Percentiles rank a stretch among this genome's conserved stretches.
Evolutionary conservation across 352 stramenopile genomes (phyloP).

Genomic region (Globisporangium rhizosaccharum): DNA sequence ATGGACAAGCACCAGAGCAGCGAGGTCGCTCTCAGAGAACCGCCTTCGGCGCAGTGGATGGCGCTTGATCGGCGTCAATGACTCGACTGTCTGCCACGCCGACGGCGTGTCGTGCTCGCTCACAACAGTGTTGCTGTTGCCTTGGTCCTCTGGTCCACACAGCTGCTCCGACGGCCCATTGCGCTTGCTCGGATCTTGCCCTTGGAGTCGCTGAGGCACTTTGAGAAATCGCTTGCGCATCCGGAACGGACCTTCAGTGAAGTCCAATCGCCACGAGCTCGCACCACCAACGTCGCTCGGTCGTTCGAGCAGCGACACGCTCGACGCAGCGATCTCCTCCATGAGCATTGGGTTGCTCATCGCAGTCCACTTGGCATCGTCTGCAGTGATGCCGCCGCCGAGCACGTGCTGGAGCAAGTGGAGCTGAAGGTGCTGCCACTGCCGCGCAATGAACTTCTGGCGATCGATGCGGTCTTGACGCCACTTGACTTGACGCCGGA

Average conservation of each 20-base stretch:
- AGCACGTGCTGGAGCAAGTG: constrained; percentile 25
- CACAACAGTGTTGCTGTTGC: background rate
- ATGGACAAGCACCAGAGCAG: background rate
- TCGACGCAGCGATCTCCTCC: background rate
- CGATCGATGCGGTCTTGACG: constrained; percentile 56
- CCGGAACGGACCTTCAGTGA: constrained; percentile 56
- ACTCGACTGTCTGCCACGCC: background rate
- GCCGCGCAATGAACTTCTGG: constrained; percentile 53
- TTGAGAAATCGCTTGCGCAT: constrained; percentile 55
- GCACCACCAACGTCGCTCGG: background rate
- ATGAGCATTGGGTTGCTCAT: constrained; percentile 8
- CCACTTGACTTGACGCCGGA: constrained; percentile 58
- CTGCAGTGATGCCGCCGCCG: constrained; percentile 3
- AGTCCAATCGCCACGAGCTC: constrained; percentile 41
- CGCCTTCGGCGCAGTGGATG: background rate
- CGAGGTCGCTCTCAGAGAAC: constrained; percentile 12
- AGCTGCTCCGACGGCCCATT: background rate
- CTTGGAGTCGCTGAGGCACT: background rate
- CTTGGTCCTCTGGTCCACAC: too few species aligned
- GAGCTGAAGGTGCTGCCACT: constrained; percentile 40
- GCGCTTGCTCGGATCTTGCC: background rate
- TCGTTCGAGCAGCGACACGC: background rate
- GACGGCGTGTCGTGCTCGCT: background rate
- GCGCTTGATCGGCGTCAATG: background rate
- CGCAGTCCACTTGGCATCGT: constrained; percentile 1